Percentiles rank a stretch among this genome's conserved stretches.
Conservation (phyloP, 2,329 filamentous ascomycete genomes). For the Trichoderma cornu-damae region DNA sequence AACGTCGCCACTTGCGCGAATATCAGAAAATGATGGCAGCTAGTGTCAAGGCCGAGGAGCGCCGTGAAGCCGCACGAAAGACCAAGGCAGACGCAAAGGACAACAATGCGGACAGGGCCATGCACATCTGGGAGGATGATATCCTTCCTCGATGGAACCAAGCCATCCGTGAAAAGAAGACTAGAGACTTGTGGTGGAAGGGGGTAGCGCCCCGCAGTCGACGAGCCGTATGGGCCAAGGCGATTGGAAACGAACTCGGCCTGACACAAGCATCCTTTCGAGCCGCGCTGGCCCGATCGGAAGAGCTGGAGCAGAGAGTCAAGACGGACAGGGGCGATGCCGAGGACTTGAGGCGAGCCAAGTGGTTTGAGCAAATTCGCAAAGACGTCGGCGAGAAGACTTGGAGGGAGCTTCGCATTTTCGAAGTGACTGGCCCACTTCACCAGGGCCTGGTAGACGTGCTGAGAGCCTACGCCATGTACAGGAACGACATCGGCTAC, state of each 20-base stretch:
- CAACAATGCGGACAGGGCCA: constrained; percentile 48
- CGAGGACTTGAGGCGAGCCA: constrained; percentile 52
- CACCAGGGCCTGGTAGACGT: constrained; percentile 66
- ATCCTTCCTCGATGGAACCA: constrained; percentile 71
- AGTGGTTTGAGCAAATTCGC: constrained; percentile 60
- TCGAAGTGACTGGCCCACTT: constrained; percentile 60
- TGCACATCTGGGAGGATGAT: constrained; percentile 68
- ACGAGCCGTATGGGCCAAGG: constrained; percentile 63
- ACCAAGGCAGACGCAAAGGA: constrained; percentile 51
- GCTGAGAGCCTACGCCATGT: constrained; percentile 74
- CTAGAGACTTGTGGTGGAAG: constrained; percentile 76
- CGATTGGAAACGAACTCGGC: constrained; percentile 68
- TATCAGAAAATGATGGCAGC: constrained; percentile 77
- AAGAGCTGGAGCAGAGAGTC: constrained; percentile 55
- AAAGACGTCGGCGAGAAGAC: constrained; percentile 59
- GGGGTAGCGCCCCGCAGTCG: constrained; percentile 68
- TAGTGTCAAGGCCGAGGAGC: constrained; percentile 55
- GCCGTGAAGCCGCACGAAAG: constrained; percentile 49
- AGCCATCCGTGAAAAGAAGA: constrained; percentile 62
- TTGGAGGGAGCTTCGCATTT: constrained; percentile 69
- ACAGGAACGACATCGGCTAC: constrained; percentile 76
- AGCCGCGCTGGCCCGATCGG: constrained; percentile 64
- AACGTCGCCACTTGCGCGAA: constrained; percentile 79
- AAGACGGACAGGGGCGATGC: constrained; percentile 45
- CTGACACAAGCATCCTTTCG: constrained; percentile 63